phyloP scores from a whole-genome alignment of 2,329 filamentous ascomycete genomes.

The Sordariomycetes sp. region DNA sequence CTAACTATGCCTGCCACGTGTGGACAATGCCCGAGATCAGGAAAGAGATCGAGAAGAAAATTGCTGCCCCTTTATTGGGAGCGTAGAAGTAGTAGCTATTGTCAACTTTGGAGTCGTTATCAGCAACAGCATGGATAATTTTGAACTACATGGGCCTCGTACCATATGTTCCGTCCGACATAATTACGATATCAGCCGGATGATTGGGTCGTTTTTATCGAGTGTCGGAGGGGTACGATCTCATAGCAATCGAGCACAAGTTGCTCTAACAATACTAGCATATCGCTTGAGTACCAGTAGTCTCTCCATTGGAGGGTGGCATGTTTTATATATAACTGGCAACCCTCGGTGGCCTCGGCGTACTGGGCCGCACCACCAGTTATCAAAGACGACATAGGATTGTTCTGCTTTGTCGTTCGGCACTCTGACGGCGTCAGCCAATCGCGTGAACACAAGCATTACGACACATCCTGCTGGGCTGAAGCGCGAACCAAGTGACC shows the following conservation, averaged over 20 bases:
- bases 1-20: slow-evolving; percentile 37
- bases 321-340: neutral
- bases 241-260: neutral
- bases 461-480: too few relatives aligned
- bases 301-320: neutral
- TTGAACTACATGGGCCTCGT: slow-evolving; percentile 3
- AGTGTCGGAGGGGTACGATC: too few relatives aligned
- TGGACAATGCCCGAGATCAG: slow-evolving; percentile 25
- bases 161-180: slow-evolving; percentile 22
- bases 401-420: too few relatives aligned
- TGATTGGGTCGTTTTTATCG: too few relatives aligned
- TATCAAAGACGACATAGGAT: too few relatives aligned
- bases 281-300: neutral
- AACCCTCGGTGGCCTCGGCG: too few relatives aligned
- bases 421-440: too few relatives aligned
- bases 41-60: slow-evolving; percentile 36
- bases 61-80: slow-evolving; percentile 35
- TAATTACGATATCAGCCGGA: too few relatives aligned
- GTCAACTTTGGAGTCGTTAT: slow-evolving; percentile 19
- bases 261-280: neutral
- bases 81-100: slow-evolving; percentile 36
- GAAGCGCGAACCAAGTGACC: too few relatives aligned
- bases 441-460: too few relatives aligned
- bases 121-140: neutral
- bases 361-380: too few relatives aligned